A percentile compares a stretch with the other conserved stretches of the same genome.
Conservation (phyloP, 495 filamentous ascomycete genomes). For the Penicillium manginii region DNA sequence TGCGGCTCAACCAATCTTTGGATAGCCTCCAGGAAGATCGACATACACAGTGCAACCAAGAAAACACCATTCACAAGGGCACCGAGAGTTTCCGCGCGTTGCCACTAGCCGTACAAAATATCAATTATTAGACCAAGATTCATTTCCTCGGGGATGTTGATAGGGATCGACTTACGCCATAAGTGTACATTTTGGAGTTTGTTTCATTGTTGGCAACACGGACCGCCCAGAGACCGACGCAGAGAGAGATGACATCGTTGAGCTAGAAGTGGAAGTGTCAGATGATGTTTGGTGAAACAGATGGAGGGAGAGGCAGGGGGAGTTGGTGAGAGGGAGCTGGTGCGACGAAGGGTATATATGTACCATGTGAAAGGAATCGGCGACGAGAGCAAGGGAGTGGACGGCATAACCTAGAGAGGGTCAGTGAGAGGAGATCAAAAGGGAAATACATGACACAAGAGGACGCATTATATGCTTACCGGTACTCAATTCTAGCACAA, state of each 20-base stretch:
- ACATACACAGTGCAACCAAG: conserved; percentile 90
- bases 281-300: too few relatives aligned
- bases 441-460: neutral
- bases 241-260: conserved; percentile 93
- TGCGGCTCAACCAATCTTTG: conserved; percentile 88
- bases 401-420: conserved; percentile 67
- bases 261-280: conserved; percentile 43
- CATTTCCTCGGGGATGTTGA: neutral
- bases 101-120: conserved; percentile 65
- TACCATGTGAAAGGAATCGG: conserved; percentile 99
- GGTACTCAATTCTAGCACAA: conserved; percentile 82
- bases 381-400: conserved; percentile 88
- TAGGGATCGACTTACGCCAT: conserved; percentile 67
- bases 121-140: conserved; percentile 24
- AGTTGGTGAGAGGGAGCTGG: neutral
- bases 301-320: neutral
- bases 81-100: conserved; percentile 96
- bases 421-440: conserved; percentile 17
- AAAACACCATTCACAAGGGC: conserved; percentile 97
- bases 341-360: neutral
- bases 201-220: conserved; percentile 77
- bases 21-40: conserved; percentile 93
- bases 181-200: conserved; percentile 87
- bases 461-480: conserved; percentile 46
- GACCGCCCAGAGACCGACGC: conserved; percentile 94